Evolutionary conservation across 805 yeast genomes (phyloP).

Genomic region (Cyberlindnera lachancei): DNA sequence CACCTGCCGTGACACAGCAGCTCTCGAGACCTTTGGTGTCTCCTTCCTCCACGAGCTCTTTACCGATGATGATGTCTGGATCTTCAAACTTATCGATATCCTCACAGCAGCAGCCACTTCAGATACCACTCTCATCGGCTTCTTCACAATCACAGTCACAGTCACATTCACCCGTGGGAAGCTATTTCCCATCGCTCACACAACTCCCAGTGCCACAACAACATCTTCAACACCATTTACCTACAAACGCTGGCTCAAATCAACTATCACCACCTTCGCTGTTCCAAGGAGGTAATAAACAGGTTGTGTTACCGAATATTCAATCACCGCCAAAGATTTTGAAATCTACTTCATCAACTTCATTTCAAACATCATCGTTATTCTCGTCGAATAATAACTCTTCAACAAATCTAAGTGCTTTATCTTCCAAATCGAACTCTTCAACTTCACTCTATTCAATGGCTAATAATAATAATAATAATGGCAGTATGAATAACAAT

Average conservation of each 20-base stretch:
- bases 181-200: not conserved
- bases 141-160: not conserved
- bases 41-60: no score
- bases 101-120: conserved; percentile 1
- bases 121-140: conserved; percentile 3
- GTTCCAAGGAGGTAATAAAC: conserved; percentile 13
- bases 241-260: no score
- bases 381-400: conserved; percentile 20
- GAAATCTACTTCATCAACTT: conserved; percentile 18
- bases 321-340: conserved; percentile 24
- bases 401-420: conserved; percentile 18
- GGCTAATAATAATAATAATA: conserved; percentile 4
- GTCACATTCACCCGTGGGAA: conserved; percentile 1
- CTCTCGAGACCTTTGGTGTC: not conserved
- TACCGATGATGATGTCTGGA: no score
- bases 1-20: not conserved
- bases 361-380: conserved; percentile 20
- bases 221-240: conserved; percentile 6
- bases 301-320: conserved; percentile 20
- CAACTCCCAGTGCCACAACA: conserved; percentile 7
- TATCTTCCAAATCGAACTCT: conserved; percentile 23
- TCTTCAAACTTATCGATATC: not conserved
- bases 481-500: no score
- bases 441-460: conserved; percentile 21
- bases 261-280: conserved; percentile 14